These are phyloP conservation scores for Rasamsonia emersonii DNA, from an alignment of 2,329 filamentous ascomycete species.

Conservation along the genomic window DNA sequence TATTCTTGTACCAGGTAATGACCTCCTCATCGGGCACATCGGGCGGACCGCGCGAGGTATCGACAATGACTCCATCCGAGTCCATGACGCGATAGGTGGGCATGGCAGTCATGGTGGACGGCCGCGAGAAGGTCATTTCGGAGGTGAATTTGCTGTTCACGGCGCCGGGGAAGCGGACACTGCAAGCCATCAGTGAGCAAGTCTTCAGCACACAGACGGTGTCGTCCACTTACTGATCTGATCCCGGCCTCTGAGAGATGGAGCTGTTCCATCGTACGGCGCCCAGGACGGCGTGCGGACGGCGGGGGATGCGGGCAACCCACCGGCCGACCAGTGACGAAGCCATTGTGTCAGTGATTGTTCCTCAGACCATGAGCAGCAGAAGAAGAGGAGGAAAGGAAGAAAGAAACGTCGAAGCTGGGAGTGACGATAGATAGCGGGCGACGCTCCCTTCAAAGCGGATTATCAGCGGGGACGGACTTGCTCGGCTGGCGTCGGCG, in stretches of 20 bases:
- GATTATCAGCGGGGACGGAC: no score
- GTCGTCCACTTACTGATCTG: conserved; percentile 46
- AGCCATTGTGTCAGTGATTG: conserved; percentile 12
- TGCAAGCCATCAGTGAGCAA: conserved; percentile 20
- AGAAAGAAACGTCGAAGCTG: no score
- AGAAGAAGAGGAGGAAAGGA: conserved; percentile 10
- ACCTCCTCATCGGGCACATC: conserved; percentile 58
- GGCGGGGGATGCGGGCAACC: conserved; percentile 7
- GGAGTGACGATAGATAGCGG: no score
- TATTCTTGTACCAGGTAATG: conserved; percentile 53
- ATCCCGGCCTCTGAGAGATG: conserved; percentile 50
- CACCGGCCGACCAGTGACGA: conserved; percentile 11
- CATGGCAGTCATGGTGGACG: conserved; percentile 64
- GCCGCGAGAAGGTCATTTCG: conserved; percentile 66
- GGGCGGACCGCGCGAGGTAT: conserved; percentile 57
- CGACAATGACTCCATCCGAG: conserved; percentile 76
- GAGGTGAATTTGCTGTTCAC: conserved; percentile 88
- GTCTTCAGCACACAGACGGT: not conserved
- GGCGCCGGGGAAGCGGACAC: conserved; percentile 77
- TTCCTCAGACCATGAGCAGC: conserved; percentile 1
- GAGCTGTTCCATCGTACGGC: conserved; percentile 42
- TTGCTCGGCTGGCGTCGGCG: conserved; percentile 23
- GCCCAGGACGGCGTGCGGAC: conserved; percentile 4
- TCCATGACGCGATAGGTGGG: conserved; percentile 88
- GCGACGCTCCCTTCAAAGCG: no score